A percentile compares a stretch with the other conserved stretches of the same genome.
phyloP scores from a whole-genome alignment of 176 grass and related monocot genomes.

The Aechmea fasciata region DNA sequence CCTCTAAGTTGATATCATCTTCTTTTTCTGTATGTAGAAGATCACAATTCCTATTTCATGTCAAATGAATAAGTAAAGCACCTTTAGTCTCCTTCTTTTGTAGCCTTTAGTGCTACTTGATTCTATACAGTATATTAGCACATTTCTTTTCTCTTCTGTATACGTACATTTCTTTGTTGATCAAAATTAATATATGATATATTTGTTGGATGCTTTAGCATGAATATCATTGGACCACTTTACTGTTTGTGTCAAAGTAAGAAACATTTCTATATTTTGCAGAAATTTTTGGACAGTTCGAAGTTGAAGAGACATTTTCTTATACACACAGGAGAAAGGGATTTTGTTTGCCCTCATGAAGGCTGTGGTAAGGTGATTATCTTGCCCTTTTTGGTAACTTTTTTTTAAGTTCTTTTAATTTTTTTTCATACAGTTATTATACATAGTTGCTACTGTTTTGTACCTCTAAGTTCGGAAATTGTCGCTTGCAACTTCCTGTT shows the following conservation, averaged over 20 bases:
- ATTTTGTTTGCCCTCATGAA: constrained; percentile 72
- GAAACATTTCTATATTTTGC: constrained; percentile 22
- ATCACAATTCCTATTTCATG: no score
- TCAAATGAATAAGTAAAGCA: no score
- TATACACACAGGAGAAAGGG: constrained; percentile 79
- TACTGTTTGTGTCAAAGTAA: background rate
- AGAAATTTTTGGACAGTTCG: constrained; percentile 91
- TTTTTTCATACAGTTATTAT: background rate
- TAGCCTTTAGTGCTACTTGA: no score
- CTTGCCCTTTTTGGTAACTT: constrained; percentile 9
- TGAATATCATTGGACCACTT: background rate
- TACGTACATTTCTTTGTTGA: no score
- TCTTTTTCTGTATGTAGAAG: no score
- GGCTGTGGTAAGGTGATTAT: constrained; percentile 67
- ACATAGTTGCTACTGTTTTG: background rate
- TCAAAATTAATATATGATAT: no score
- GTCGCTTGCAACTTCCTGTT: no score
- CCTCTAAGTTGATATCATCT: no score
- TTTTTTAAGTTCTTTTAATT: background rate
- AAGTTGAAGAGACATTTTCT: constrained; percentile 86
- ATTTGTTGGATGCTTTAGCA: no score
- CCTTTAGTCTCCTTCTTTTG: no score
- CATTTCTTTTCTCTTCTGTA: no score
- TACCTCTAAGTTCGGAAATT: background rate
- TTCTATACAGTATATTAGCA: no score